Evolutionary conservation across 768 basidiomycete species (phyloP), one percentile per base, ranked within the genome.

Genomic region (Pilatotrama ljubarskyi): DNA sequence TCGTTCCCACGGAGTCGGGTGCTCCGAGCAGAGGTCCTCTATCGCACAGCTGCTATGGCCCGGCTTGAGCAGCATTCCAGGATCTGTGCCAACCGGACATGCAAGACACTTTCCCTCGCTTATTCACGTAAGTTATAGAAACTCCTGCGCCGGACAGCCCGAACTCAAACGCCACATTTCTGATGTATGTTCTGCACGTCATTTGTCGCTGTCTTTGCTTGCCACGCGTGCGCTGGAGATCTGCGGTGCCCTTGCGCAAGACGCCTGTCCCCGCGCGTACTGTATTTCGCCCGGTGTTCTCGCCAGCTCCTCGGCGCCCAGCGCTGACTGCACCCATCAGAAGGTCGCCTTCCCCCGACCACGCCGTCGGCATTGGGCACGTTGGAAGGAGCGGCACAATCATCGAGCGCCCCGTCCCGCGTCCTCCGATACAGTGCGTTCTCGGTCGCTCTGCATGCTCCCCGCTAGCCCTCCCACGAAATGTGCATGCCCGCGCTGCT

Each of bases 121-220:
- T 40, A 41, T 25, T 57, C 43, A 57, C 61, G 61, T 62, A 62
- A 62, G 51, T 48, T 56, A 50, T 56, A 46, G 60, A 62, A 59
- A 37, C 25, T 15, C 15, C 18, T 42, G 40, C 52, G 52, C 52
- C 46, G 32, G 55, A 32, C 49, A 17, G 42, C 8, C 15, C 43
- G 29, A 66, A 66, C 61, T 54, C 58, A 60, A 66, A 66, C 64
- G 64, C 64, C 64, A 66, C 64, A 54, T 63, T 59, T 64, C 64
- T 66, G 64, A 66, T 66, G 62, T 36, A 42, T 47, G 51, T 58
- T 55, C 38, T 44, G 50, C 55, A 51, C 62, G 61, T 55, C 61
- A 58, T 61, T 50, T 61, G 64, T 61, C 58, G 32, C 29, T 62
- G 44, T 61, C 55, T 24, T 25, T 35, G 25, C 51, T 54, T 44